phyloP scores from a whole-genome alignment of 2,329 filamentous ascomycete species.

The Juglanconis juglandina region DNA sequence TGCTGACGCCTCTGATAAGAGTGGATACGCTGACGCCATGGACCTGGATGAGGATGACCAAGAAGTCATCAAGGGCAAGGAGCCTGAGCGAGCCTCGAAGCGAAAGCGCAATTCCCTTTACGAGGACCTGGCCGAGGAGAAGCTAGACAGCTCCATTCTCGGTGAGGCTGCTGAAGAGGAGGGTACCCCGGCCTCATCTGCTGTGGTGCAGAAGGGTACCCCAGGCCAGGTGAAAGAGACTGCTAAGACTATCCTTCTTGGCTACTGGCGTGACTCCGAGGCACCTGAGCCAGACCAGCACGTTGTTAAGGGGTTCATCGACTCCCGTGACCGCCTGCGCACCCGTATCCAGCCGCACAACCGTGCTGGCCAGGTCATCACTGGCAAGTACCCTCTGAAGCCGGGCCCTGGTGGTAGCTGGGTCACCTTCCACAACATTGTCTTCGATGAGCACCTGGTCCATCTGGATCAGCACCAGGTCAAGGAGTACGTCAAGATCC shows the following conservation, averaged over 20 bases:
- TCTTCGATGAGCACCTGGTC: constrained; percentile 56
- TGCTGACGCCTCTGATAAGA: constrained; percentile 33
- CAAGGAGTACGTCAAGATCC: constrained; percentile 61
- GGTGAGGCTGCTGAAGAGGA: constrained; percentile 29
- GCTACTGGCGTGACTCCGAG: constrained; percentile 58
- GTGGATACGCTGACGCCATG: constrained; percentile 30
- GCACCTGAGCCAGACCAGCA: constrained; percentile 51
- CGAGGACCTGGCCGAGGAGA: constrained; percentile 47
- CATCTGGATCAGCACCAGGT: constrained; percentile 54
- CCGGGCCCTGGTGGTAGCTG: constrained; percentile 60
- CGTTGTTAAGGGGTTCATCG: constrained; percentile 60
- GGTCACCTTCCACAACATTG: constrained; percentile 60
- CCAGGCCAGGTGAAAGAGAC: constrained; percentile 16
- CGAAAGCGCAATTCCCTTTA: constrained; percentile 53
- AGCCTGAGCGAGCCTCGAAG: constrained; percentile 41
- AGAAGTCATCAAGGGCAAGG: neutral
- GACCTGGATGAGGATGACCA: neutral
- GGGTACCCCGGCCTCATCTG: neutral
- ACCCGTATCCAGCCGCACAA: constrained; percentile 54
- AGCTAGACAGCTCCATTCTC: constrained; percentile 35
- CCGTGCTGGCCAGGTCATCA: constrained; percentile 44
- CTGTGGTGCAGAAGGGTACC: neutral
- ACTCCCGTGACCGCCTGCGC: constrained; percentile 57
- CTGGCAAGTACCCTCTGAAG: constrained; percentile 46
- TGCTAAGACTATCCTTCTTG: constrained; percentile 49